These are phyloP conservation scores for Epichloe festucae DNA, from an alignment of 2,329 filamentous ascomycete genomes.

Conservation along the genomic window DNA sequence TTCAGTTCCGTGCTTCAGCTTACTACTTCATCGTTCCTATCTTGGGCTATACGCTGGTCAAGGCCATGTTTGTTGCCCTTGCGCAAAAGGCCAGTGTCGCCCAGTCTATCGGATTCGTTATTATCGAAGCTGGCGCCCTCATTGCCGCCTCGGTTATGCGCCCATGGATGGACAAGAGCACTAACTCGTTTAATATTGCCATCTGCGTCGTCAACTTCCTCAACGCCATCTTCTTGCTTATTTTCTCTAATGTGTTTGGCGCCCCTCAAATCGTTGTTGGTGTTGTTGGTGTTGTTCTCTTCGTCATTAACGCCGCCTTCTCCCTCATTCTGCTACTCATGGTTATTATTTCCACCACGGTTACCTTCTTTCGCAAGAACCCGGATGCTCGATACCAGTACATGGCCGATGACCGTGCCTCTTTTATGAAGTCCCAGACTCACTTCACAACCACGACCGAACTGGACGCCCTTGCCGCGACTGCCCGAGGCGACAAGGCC, in stretches of 20 bases:
- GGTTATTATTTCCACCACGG: conserved; percentile 45
- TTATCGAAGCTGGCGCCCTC: conserved; percentile 69
- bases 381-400: conserved; percentile 90
- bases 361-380: conserved; percentile 82
- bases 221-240: conserved; percentile 75
- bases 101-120: conserved; percentile 69
- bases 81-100: conserved; percentile 56
- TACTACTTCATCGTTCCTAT: conserved; percentile 88
- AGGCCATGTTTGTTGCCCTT: conserved; percentile 79
- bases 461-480: conserved; percentile 78
- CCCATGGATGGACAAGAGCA: conserved; percentile 99
- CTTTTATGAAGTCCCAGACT: conserved; percentile 93
- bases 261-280: conserved; percentile 74
- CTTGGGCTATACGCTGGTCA: conserved; percentile 68
- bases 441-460: conserved; percentile 68
- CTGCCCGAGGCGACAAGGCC: conserved; percentile 71
- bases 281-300: conserved; percentile 80
- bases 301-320: conserved; percentile 75
- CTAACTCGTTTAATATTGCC: conserved; percentile 89
- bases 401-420: conserved; percentile 91
- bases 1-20: conserved; percentile 88
- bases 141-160: conserved; percentile 68
- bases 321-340: conserved; percentile 71
- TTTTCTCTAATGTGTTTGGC: conserved; percentile 79
- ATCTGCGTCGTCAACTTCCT: conserved; percentile 85